Evolutionary conservation across 495 filamentous ascomycete species (phyloP).

Genomic region (Letharia columbiana): DNA sequence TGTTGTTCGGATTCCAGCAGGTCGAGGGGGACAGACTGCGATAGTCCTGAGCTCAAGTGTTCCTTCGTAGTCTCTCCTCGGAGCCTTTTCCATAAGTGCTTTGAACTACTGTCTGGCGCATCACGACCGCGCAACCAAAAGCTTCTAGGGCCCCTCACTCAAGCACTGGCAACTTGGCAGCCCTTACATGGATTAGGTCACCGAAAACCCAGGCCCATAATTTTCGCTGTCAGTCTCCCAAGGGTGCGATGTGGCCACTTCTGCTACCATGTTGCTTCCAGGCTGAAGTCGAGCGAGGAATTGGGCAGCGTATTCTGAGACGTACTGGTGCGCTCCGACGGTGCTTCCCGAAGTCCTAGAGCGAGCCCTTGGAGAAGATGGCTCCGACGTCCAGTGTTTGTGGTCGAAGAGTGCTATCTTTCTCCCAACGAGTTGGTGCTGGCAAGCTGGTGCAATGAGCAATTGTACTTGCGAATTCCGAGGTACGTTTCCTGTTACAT

Average conservation of each 20-base stretch:
- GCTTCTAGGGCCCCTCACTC: background rate
- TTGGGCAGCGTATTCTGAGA: background rate
- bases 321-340: background rate
- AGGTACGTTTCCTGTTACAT: background rate
- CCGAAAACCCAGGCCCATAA: background rate
- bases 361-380: background rate
- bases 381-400: background rate
- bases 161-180: background rate
- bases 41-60: background rate
- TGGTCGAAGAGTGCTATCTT: background rate
- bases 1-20: background rate
- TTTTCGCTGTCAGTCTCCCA: background rate
- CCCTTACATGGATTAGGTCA: background rate
- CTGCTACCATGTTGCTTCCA: background rate
- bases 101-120: background rate
- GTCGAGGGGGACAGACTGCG: background rate
- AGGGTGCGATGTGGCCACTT: background rate
- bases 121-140: background rate
- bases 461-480: background rate
- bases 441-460: background rate
- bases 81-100: background rate
- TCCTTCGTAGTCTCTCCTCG: background rate
- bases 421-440: background rate
- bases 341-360: background rate
- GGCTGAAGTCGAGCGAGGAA: background rate